Evolutionary conservation across 2,329 filamentous ascomycete genomes (phyloP), one percentile per base, ranked within the genome.

Genomic region (Zopfia rhizophila): DNA sequence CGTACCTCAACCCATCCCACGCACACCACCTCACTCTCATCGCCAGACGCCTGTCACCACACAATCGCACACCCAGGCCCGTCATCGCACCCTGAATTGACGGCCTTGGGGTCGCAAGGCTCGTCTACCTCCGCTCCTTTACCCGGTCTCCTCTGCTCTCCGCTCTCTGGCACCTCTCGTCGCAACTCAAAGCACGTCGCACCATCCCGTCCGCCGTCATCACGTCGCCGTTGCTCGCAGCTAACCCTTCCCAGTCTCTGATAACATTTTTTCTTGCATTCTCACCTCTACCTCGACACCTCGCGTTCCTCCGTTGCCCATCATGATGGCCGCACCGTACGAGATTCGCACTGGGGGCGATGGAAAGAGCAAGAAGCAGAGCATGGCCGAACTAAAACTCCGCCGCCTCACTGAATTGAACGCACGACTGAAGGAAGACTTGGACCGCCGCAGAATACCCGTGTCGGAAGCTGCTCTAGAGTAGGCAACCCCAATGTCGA

Each of bases 371-470:
- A 97, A 95, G 81, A 97, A 97, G 82, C 94, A 97, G 79, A 96
- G 91, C 72, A 97, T 99, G 90, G 93, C 93, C 63, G 94, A 99
- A 74, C 84, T 99, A 58, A 99, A 99, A 83, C 85, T 97, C 67
- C 88, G 94, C 68, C 89, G 94, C 58, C 82, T 99, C 75, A 97
- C 92, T 52, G 94, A 99, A 79, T 85, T 99, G 67, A 99, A 97
- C 82, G 91, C 91, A 75, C 88, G 94, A 64, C 79, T 99, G 73
- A 90, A 92, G 67, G 94, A 99, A 77, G 94, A 99, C 73, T 82
- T 99, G 56, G 94, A 97, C 66, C 86, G 94, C 72, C 91, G 96
- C 72, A 85, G 94, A 65, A 96, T 97, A 70, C 94, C 93, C 60
- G 91, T 97, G 52, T 96, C 91, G 67, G 91, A 96, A 73, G 94